A percentile compares a stretch with the other conserved stretches of the same genome.
Evolutionary conservation across 2,329 filamentous ascomycete species (phyloP).

Genomic region (Paecilomyces sp.): DNA sequence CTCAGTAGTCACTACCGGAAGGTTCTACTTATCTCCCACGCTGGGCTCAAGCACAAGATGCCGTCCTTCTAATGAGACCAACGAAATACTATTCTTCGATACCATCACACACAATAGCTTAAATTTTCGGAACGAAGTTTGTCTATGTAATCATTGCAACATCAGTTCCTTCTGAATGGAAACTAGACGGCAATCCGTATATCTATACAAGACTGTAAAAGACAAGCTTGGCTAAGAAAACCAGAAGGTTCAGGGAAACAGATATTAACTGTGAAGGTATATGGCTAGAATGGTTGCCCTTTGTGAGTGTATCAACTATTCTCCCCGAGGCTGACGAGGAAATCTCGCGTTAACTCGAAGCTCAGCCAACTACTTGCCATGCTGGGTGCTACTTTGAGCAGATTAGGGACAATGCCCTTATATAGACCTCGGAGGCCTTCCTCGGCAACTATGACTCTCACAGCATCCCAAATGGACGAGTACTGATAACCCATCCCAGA

Average conservation of each 20-base stretch:
- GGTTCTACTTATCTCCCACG: too few relatives aligned
- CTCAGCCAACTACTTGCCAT: constrained; percentile 99
- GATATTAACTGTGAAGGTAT: not conserved
- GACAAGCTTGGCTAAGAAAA: not conserved
- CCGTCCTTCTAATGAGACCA: not conserved
- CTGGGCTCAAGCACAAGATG: too few relatives aligned
- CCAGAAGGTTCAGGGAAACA: not conserved
- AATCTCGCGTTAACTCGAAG: constrained; percentile 88
- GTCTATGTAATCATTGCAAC: not conserved
- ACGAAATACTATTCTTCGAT: not conserved
- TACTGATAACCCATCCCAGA: constrained; percentile 96
- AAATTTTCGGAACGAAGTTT: not conserved
- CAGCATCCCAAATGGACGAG: constrained; percentile 74
- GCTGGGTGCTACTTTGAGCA: constrained; percentile 93
- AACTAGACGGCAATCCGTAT: not conserved
- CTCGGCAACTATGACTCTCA: constrained; percentile 71
- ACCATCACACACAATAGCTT: not conserved
- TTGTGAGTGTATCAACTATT: constrained; percentile 10
- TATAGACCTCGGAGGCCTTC: constrained; percentile 84
- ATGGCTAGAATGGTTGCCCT: not conserved
- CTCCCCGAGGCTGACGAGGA: constrained; percentile 56
- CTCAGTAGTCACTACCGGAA: too few relatives aligned
- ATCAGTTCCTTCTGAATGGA: not conserved
- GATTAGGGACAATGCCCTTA: constrained; percentile 91
- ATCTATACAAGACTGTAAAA: not conserved